Conservation (phyloP, 148 eudicot genomes). For the Amaranthus cruentus region DNA sequence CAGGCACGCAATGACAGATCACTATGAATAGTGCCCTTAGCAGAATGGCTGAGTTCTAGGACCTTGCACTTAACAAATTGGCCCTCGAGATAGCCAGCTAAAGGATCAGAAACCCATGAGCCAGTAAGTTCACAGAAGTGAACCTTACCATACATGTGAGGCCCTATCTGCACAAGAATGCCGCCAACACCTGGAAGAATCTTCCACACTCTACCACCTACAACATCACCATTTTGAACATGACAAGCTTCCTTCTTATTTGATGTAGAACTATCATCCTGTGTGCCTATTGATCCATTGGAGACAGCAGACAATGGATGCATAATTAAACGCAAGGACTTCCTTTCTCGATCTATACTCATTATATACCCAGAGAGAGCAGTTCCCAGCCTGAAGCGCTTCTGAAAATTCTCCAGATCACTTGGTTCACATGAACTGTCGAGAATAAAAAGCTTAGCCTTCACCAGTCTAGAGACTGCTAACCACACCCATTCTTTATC, state of each 20-base stretch:
- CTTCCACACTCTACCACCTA: constrained; percentile 85
- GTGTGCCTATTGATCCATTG: constrained; percentile 18
- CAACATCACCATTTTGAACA: constrained; percentile 49
- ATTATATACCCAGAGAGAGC: constrained; percentile 54
- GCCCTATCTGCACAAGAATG: constrained; percentile 79
- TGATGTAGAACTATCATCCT: constrained; percentile 18
- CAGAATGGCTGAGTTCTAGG: constrained; percentile 54
- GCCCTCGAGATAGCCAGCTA: constrained; percentile 67
- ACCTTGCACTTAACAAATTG: constrained; percentile 86
- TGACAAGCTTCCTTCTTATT: constrained; percentile 39
- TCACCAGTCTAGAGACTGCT: constrained; percentile 61
- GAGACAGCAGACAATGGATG: constrained; percentile 37
- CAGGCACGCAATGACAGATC: constrained; percentile 72
- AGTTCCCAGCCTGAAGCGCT: constrained; percentile 55
- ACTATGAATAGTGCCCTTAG: constrained; percentile 55
- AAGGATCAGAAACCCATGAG: constrained; percentile 56
- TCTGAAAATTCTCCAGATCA: constrained; percentile 65
- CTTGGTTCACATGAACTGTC: constrained; percentile 67
- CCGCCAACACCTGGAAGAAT: constrained; percentile 84
- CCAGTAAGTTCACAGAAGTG: constrained; percentile 78
- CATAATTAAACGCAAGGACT: constrained; percentile 54
- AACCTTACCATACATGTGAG: constrained; percentile 78
- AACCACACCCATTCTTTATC: constrained; percentile 91
- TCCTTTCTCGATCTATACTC: constrained; percentile 54
- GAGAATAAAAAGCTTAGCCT: constrained; percentile 71